phyloP scores from a whole-genome alignment of 78 protist genomes.

The Anaeramoeba flamelloides region DNA sequence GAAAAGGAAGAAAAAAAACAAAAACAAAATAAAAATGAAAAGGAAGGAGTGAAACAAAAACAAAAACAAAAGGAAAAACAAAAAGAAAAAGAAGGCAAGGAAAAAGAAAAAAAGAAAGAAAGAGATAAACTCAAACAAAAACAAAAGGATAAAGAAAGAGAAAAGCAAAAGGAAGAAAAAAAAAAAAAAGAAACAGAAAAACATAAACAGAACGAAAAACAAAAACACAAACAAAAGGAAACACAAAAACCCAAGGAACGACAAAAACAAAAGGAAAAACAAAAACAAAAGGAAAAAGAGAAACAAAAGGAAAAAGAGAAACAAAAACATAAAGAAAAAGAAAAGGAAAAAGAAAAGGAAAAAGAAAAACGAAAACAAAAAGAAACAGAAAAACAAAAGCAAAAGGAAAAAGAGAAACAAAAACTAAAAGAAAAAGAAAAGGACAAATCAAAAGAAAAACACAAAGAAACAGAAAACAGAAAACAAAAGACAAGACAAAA shows the following conservation, averaged over 20 bases:
- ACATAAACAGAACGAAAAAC: background rate
- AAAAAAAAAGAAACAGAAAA: background rate
- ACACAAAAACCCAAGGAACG: background rate
- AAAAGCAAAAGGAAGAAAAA: background rate
- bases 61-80: background rate
- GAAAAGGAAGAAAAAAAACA: background rate
- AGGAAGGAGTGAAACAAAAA: background rate
- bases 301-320: background rate
- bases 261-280: background rate
- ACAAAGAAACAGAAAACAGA: background rate
- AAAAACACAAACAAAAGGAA: background rate
- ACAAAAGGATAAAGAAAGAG: background rate
- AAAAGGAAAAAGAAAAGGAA: background rate
- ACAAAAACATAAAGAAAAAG: background rate
- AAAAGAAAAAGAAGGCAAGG: background rate
- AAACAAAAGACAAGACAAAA: background rate
- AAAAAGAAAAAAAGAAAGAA: background rate
- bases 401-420: background rate
- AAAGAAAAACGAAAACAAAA: background rate
- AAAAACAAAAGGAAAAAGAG: background rate
- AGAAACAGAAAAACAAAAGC: background rate
- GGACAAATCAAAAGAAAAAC: background rate
- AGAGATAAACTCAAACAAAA: background rate
- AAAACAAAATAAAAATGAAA: background rate
- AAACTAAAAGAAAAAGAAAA: background rate